These are phyloP conservation scores for Trypanosoma lewisi DNA, from an alignment of 208 protist genomes.

Conservation along the genomic window DNA sequence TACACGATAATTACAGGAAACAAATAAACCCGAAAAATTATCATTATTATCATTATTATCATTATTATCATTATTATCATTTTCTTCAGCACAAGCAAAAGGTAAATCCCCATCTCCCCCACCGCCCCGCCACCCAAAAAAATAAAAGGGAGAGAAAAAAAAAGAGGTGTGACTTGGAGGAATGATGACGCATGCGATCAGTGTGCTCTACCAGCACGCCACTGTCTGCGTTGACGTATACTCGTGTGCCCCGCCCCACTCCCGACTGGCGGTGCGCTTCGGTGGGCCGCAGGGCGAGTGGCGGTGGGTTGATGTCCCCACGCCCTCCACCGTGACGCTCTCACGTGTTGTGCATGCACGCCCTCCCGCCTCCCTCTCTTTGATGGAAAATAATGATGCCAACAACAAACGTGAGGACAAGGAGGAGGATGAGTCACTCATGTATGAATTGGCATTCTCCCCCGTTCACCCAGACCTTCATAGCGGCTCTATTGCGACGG, in stretches of 20 bases:
- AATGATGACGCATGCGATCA: no score
- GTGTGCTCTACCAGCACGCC: not conserved
- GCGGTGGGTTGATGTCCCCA: conserved; percentile 44
- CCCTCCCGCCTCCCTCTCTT: not conserved
- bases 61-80: no score
- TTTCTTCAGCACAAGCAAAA: not conserved
- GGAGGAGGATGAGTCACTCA: no score
- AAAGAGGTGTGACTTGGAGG: not conserved
- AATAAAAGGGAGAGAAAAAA: no score
- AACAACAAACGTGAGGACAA: no score
- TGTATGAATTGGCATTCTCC: conserved; percentile 14
- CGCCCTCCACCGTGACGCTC: conserved; percentile 32
- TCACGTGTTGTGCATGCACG: conserved; percentile 2
- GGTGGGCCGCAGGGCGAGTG: conserved; percentile 52
- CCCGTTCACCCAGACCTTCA: not conserved
- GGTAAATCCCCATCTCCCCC: no score
- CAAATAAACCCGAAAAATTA: no score
- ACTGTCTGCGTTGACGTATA: conserved; percentile 7
- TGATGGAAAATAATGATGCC: not conserved
- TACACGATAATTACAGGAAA: no score
- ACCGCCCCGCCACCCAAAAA: no score
- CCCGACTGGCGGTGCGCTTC: conserved; percentile 42
- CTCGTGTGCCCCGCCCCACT: conserved; percentile 21
- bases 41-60: no score
- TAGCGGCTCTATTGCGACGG: no score